Evolutionary conservation across 2,329 filamentous ascomycete species (phyloP), one percentile per base, ranked within the genome.

Genomic region (Hypomyces rosellus): DNA sequence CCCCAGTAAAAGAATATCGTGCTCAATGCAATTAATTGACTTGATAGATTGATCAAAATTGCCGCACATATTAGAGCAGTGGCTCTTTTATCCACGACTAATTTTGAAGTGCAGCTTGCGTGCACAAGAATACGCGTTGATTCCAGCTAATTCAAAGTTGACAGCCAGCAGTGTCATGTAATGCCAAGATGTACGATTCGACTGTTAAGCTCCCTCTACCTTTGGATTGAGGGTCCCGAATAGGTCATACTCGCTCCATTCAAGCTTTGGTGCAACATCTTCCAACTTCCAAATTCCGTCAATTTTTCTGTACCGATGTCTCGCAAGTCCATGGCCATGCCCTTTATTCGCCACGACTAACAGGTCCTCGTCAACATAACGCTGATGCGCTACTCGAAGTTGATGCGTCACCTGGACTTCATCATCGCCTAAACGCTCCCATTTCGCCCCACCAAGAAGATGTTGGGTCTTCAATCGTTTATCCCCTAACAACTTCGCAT

Each of bases 381-480:
- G 71, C 68, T 84, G 80, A 60, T 84, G 81, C 3, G 80, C 78
- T 34, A 81, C 80, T 39, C 81, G 77, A 45, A 83, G 66, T 68
- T 83, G 80, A 65, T 82, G 78, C 60, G 77, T 72, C n/a, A 80
- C 80, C 51, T 81, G 67, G 45, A 81, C 74, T 61, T 81, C 74
- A n/a, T 72, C 77, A 51, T 81, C 78, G 2, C 74, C 78, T 37
- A 81, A 63, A 56, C 73, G 75, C 61, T 80, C 73, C 76, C 76
- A 84, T 64, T 76, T 76, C 15, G 75, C 74, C 34, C 72, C 75
- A 46, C 81, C 80, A 58, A 85, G 76, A 59, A 85, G 77, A 67
- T 85, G 82, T 64, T 86, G 82, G 6, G 82, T 85, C 65, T 77
- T 78, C 51, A 85, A 70, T 16, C 78, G 73, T 34, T 75, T 75